A percentile compares a stretch with the other conserved stretches of the same genome.
These are phyloP conservation scores for Schizochytrium sp. DNA, from an alignment of 108 stramenopile genomes.

Conservation along the genomic window DNA sequence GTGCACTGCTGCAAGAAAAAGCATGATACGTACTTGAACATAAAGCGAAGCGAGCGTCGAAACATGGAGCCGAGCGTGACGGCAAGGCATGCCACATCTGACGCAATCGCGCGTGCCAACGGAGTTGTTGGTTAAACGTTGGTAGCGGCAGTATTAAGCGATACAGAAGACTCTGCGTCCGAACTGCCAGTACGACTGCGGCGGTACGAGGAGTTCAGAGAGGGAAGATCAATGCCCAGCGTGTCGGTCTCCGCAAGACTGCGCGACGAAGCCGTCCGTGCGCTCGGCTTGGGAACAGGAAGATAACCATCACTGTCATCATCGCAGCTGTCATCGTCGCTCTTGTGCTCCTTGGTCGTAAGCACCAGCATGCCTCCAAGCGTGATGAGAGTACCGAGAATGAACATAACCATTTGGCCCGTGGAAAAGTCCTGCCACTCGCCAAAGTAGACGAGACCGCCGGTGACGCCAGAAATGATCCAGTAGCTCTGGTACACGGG, in stretches of 20 bases:
- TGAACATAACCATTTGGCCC: neutral
- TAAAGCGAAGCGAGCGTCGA: too few relatives aligned
- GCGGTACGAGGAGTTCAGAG: neutral
- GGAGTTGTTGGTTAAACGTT: too few relatives aligned
- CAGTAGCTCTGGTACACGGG: conserved; percentile 46
- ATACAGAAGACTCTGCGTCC: too few relatives aligned
- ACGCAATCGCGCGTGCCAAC: too few relatives aligned
- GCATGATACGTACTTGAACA: too few relatives aligned
- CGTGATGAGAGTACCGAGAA: neutral
- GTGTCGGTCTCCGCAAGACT: neutral
- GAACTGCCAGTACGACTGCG: too few relatives aligned
- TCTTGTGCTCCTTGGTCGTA: neutral
- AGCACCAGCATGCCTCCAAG: neutral
- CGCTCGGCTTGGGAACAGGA: neutral
- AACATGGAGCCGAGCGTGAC: too few relatives aligned
- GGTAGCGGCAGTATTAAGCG: too few relatives aligned
- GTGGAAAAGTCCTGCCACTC: conserved; percentile 25
- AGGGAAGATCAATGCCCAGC: neutral
- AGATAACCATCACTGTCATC: neutral
- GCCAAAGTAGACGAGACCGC: conserved; percentile 45
- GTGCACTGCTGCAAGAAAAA: too few relatives aligned
- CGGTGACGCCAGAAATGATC: conserved; percentile 32
- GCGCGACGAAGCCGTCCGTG: neutral
- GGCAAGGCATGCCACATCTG: too few relatives aligned
- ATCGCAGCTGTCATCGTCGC: neutral